Conservation (phyloP, 148 eudicot genomes). For the Talinum fruticosum region DNA sequence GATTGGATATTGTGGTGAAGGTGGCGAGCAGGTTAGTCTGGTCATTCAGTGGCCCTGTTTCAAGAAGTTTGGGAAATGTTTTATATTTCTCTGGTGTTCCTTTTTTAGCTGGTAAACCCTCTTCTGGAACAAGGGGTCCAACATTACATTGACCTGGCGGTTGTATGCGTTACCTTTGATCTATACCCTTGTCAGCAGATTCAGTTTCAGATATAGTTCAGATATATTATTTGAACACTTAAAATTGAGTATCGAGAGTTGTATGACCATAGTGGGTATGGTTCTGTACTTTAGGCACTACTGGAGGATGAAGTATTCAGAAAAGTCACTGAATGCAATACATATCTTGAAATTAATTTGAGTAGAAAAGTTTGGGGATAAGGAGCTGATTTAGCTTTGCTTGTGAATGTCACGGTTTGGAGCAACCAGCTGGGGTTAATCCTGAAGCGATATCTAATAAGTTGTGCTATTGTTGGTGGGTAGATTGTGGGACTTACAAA, state of each 20-base stretch:
- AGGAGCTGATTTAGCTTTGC: no score
- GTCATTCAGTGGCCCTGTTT: not conserved
- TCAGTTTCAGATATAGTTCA: no score
- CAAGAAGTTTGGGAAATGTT: not conserved
- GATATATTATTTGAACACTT: no score
- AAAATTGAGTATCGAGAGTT: no score
- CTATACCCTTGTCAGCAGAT: not conserved
- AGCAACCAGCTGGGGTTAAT: not conserved
- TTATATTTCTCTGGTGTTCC: not conserved
- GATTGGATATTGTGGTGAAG: conserved; percentile 75
- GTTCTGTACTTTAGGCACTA: no score
- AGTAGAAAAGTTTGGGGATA: not conserved
- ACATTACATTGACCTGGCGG: not conserved
- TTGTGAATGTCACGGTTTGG: not conserved
- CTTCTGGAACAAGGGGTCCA: not conserved
- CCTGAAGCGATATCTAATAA: not conserved
- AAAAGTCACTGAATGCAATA: no score
- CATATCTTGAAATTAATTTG: not conserved
- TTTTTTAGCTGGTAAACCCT: not conserved
- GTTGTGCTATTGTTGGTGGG: not conserved
- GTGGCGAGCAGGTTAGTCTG: conserved; percentile 65
- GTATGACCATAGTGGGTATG: no score
- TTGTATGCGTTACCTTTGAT: not conserved
- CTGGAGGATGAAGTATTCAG: no score
- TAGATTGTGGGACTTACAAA: no score